Conservation (phyloP, 768 basidiomycete species). For the Leccinum disarticulatum region DNA sequence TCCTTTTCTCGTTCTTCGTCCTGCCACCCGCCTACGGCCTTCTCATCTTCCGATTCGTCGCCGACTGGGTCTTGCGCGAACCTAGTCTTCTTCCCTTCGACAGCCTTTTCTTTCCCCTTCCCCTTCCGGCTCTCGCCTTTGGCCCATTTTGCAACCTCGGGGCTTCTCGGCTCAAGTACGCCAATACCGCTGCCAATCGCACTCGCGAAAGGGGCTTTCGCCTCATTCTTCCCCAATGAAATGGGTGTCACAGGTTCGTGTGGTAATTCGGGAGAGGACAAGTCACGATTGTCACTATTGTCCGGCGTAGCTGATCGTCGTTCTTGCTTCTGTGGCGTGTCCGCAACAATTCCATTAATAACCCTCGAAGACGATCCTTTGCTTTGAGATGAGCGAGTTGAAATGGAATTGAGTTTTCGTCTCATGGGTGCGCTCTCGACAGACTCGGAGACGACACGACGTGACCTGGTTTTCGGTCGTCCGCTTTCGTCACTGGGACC, state of each 20-base stretch:
- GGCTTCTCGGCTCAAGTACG: conserved; percentile 49
- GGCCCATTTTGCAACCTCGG: conserved; percentile 56
- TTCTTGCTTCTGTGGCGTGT: conserved; percentile 4
- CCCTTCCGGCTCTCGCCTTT: conserved; percentile 38
- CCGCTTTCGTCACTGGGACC: conserved; percentile 1
- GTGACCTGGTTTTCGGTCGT: conserved; percentile 4
- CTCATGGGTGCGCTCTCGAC: conserved; percentile 4
- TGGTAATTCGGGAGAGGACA: conserved; percentile 34
- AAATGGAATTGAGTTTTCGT: conserved; percentile 5
- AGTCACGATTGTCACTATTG: conserved; percentile 14
- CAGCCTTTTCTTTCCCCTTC: conserved; percentile 25
- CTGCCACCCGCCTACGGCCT: conserved; percentile 9
- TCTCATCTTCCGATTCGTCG: conserved; percentile 8
- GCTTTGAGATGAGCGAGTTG: conserved; percentile 1
- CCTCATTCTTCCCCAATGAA: conserved; percentile 24
- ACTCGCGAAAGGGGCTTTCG: conserved; percentile 9
- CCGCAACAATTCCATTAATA: not conserved
- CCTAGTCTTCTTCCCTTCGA: conserved; percentile 43
- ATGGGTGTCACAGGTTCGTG: conserved; percentile 34
- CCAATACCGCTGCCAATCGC: conserved; percentile 18
- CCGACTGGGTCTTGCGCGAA: conserved; percentile 35
- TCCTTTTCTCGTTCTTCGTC: conserved; percentile 33
- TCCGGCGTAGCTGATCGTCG: conserved; percentile 19
- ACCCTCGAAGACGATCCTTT: conserved; percentile 12
- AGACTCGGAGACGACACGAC: conserved; percentile 24